A percentile compares a stretch with the other conserved stretches of the same genome.
Conservation (phyloP, 2,329 filamentous ascomycete species). For the Thermochaetoides dissita region DNA sequence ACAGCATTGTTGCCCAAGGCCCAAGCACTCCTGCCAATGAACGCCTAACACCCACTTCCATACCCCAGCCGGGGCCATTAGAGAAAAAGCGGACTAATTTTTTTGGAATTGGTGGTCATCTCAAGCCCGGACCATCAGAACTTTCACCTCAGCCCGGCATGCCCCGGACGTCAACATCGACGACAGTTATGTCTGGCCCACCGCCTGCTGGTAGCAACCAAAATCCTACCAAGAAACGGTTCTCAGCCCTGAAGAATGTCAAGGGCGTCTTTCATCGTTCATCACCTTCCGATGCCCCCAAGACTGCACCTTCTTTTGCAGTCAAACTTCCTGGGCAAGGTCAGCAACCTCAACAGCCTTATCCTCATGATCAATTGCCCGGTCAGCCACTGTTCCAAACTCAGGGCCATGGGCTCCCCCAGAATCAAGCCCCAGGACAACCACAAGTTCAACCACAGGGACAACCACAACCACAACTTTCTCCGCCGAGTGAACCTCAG, state of each 20-base stretch:
- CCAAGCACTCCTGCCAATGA: constrained; percentile 12
- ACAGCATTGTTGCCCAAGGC: constrained; percentile 16
- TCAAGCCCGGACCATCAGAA: constrained; percentile 6
- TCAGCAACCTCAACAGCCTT: not conserved
- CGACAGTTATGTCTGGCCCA: constrained; percentile 5
- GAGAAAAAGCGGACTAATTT: constrained; percentile 19
- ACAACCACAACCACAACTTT: not conserved
- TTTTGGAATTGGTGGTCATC: constrained; percentile 13
- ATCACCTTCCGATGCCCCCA: constrained; percentile 11
- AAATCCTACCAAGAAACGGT: constrained; percentile 28
- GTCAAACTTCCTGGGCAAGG: constrained; percentile 5
- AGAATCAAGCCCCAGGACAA: not conserved
- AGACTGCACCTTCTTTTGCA: constrained; percentile 10
- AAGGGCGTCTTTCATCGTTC: constrained; percentile 13
- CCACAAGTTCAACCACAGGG: not conserved
- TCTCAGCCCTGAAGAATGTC: constrained; percentile 26
- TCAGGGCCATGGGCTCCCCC: not conserved
- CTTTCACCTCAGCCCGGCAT: constrained; percentile 5
- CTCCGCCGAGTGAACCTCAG: not conserved
- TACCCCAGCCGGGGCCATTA: constrained; percentile 9
- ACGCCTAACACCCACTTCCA: not conserved
- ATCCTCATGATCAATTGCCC: not conserved
- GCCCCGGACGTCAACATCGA: constrained; percentile 18
- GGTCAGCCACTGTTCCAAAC: not conserved
- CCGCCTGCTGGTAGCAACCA: constrained; percentile 5